phyloP scores from a whole-genome alignment of 768 basidiomycete species.

The Hygrocybe coccinea region DNA sequence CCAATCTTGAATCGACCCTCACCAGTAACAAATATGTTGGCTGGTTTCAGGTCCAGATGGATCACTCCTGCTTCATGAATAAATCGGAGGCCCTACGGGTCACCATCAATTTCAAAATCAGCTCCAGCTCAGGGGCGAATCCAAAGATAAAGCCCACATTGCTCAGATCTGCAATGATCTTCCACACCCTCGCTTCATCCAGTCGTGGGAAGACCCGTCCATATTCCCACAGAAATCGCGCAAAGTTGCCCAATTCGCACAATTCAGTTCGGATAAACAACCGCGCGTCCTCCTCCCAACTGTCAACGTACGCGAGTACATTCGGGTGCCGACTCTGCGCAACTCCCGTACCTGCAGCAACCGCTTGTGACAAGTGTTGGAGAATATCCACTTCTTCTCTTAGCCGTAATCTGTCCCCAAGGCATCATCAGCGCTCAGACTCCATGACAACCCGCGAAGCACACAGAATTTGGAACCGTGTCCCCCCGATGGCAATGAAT shows the following conservation, averaged over 20 bases:
- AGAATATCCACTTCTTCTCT: constrained; percentile 94
- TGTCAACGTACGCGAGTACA: constrained; percentile 84
- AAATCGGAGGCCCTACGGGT: constrained; percentile 70
- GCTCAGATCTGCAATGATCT: constrained; percentile 85
- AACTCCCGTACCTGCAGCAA: constrained; percentile 30
- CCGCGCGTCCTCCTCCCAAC: constrained; percentile 89
- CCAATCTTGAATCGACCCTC: constrained; percentile 93
- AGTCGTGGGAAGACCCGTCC: constrained; percentile 78
- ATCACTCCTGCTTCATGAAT: constrained; percentile 86
- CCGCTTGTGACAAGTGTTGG: constrained; percentile 56
- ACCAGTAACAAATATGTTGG: constrained; percentile 87
- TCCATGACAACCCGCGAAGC: constrained; percentile 10
- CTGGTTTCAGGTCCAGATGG: constrained; percentile 96
- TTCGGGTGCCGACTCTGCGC: constrained; percentile 59
- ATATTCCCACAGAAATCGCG: constrained; percentile 86
- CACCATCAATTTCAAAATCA: constrained; percentile 9
- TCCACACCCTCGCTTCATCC: constrained; percentile 94
- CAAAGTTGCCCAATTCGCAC: constrained; percentile 89
- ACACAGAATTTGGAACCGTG: constrained; percentile 11
- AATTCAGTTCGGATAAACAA: constrained; percentile 93
- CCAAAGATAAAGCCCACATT: constrained; percentile 52
- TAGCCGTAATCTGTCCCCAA: constrained; percentile 60
- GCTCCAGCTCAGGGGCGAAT: constrained; percentile 22
- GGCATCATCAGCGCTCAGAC: constrained; percentile 15
- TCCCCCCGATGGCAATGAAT: neutral